Percentiles rank a stretch among this genome's conserved stretches.
Conservation (phyloP, 2,329 filamentous ascomycete genomes). For the Hymenotorrendiella dingleyae region DNA sequence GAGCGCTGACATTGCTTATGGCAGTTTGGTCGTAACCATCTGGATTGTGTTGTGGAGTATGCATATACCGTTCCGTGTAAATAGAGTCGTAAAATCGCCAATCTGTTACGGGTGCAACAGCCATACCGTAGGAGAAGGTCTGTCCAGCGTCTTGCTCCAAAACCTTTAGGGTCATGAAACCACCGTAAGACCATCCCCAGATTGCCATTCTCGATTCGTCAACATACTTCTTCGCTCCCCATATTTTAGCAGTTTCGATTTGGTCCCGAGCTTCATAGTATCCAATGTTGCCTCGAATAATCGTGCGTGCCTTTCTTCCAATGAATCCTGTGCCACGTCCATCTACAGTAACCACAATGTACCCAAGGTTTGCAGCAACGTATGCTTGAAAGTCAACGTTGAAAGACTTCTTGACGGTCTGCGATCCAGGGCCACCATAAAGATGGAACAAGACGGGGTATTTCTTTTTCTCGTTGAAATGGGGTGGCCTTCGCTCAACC, state of each 20-base stretch:
- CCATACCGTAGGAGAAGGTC: slow-evolving; percentile 96
- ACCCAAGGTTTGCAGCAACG: slow-evolving; percentile 77
- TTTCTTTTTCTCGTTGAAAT: slow-evolving; percentile 76
- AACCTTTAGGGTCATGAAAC: slow-evolving; percentile 91
- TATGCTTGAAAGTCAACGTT: slow-evolving; percentile 85
- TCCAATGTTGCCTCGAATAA: slow-evolving; percentile 78
- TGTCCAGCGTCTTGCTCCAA: slow-evolving; percentile 83
- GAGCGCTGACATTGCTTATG: slow-evolving; percentile 67
- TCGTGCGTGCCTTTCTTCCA: slow-evolving; percentile 75
- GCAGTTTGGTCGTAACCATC: slow-evolving; percentile 70
- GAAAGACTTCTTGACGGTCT: slow-evolving; percentile 77
- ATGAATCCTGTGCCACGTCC: slow-evolving; percentile 88
- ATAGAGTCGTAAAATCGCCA: slow-evolving; percentile 94
- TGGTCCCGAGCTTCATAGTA: slow-evolving; percentile 83
- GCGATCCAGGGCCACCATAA: slow-evolving; percentile 92
- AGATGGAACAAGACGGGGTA: slow-evolving; percentile 95
- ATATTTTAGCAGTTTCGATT: slow-evolving; percentile 82
- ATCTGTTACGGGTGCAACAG: slow-evolving; percentile 96
- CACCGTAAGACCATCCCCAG: slow-evolving; percentile 98
- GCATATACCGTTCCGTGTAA: slow-evolving; percentile 97
- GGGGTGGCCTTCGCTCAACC: slow-evolving; percentile 80
- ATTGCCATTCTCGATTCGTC: slow-evolving; percentile 80
- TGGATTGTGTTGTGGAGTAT: slow-evolving; percentile 77
- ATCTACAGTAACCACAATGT: slow-evolving; percentile 92
- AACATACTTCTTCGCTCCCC: slow-evolving; percentile 75